phyloP scores from a whole-genome alignment of 2,329 filamentous ascomycete genomes.

The Aureobasidium pullulans region DNA sequence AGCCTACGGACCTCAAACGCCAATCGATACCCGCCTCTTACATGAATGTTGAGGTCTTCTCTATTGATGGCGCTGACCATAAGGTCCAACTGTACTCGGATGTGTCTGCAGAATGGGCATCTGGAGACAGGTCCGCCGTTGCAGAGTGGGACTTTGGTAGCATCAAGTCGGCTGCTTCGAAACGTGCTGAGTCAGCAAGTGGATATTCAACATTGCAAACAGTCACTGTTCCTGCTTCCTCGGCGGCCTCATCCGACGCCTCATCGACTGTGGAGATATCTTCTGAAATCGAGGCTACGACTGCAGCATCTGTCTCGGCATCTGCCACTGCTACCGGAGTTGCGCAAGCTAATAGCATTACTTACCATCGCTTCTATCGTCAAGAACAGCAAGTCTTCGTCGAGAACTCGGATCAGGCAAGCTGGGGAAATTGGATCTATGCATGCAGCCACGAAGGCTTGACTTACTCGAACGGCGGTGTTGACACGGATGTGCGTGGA shows the following conservation, averaged over 20 bases:
- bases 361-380: slow-evolving; percentile 25
- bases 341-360: slow-evolving; percentile 15
- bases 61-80: slow-evolving; percentile 55
- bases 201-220: background rate
- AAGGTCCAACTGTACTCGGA: slow-evolving; percentile 65
- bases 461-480: slow-evolving; percentile 40
- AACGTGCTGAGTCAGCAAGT: background rate
- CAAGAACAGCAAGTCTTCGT: slow-evolving; percentile 33
- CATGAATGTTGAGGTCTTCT: slow-evolving; percentile 55
- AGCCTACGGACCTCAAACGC: slow-evolving; percentile 55
- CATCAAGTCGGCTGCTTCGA: background rate
- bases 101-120: slow-evolving; percentile 66
- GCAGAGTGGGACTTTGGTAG: slow-evolving; percentile 56
- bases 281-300: background rate
- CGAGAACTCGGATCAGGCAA: slow-evolving; percentile 40
- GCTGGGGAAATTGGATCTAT: slow-evolving; percentile 50
- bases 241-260: background rate
- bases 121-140: slow-evolving; percentile 49
- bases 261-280: background rate
- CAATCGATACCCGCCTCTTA: slow-evolving; percentile 68
- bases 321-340: background rate
- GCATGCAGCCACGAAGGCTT: slow-evolving; percentile 37
- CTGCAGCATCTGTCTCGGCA: background rate
- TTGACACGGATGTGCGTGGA: slow-evolving; percentile 39
- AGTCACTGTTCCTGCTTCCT: background rate